Base-by-base conservation (phyloP, 2,329 filamentous ascomycete genomes). In the Claviceps africana region DNA sequence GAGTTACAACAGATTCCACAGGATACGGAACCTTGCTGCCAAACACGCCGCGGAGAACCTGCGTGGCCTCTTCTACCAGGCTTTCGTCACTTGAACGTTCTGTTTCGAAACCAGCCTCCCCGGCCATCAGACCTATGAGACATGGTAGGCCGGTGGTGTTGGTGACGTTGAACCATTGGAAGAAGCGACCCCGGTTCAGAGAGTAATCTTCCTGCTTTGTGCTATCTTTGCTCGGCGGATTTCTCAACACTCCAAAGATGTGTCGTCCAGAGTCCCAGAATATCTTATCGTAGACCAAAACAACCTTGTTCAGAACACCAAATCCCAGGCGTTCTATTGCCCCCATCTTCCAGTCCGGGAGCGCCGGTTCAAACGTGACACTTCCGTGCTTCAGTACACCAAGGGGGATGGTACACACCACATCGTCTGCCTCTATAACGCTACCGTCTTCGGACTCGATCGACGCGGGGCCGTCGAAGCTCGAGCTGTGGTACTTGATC, bases 111-210 rank as follows among this genome's bases (percentile, higher is more conserved):
- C 90, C 93, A 21, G 94, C 88, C 59, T 96, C 88, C 22, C 93
- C 93, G 48, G 91, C 91, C 91, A 98, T 96, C 30, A 98, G 76
- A 9, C 88, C 93, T 55, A 97, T 82, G 25, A 96, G 75, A 50
- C 89, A 88, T 1, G 87, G 93, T 37, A 95, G 73, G 1, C 94
- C 94, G 46, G 86, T 89, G 3, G 88, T 95, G 59, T 88, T 87
- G 55, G 89, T 85, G 51, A 89, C 88, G 61, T 98, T 97, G 79
- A 95, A 97, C 79, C 95, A 97, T 60, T 98, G 81, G 62, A 97
- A 98, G 69, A 95, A 95, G 25, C 90, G 84, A n/a, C 91, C 91
- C 51, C 91, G 81, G 55, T 82, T 83, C 3, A 77, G 73, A 5
- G 82, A 74, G 62, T 97, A 97, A 57, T 95, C 86, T 49, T 79